Evolutionary conservation across 257 asterid genomes (phyloP).

Genomic region (Nicotiana knightiana): DNA sequence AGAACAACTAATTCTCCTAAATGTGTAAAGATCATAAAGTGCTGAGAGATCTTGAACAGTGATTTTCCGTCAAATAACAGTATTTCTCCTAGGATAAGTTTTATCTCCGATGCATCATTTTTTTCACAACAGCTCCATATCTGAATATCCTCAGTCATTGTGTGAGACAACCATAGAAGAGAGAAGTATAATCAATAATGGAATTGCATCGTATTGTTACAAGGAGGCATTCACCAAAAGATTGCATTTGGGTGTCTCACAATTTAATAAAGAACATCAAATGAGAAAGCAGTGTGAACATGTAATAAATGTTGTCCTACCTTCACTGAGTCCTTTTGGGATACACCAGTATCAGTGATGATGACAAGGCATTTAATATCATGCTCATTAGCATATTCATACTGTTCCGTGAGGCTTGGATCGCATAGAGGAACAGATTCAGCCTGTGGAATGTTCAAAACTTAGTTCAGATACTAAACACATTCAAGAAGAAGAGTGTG

Average conservation of each 20-base stretch:
- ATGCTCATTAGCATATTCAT: slow-evolving; percentile 91
- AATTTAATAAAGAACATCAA: background rate
- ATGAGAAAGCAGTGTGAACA: background rate
- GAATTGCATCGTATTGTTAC: background rate
- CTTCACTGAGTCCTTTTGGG: slow-evolving; percentile 78
- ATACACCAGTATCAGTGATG: slow-evolving; percentile 72
- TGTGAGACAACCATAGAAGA: slow-evolving; percentile 5
- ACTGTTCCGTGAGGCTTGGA: slow-evolving; percentile 94
- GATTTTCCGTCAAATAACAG: background rate
- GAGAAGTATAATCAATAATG: background rate
- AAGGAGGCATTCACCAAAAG: background rate
- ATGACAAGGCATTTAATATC: slow-evolving; percentile 87
- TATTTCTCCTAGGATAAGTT: background rate
- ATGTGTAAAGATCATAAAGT: background rate
- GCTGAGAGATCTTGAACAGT: background rate
- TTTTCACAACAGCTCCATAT: background rate
- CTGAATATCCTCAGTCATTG: background rate
- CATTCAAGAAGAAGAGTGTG: background rate
- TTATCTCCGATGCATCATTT: background rate
- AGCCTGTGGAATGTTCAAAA: slow-evolving; percentile 49
- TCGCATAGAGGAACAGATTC: slow-evolving; percentile 74
- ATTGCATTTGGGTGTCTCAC: background rate
- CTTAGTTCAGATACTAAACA: slow-evolving; percentile 11
- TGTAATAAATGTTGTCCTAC: slow-evolving; percentile 27
- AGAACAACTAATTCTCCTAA: background rate